Base-by-base conservation (phyloP, 2,329 filamentous ascomycete species). In the Clonostachys rhizophaga region DNA sequence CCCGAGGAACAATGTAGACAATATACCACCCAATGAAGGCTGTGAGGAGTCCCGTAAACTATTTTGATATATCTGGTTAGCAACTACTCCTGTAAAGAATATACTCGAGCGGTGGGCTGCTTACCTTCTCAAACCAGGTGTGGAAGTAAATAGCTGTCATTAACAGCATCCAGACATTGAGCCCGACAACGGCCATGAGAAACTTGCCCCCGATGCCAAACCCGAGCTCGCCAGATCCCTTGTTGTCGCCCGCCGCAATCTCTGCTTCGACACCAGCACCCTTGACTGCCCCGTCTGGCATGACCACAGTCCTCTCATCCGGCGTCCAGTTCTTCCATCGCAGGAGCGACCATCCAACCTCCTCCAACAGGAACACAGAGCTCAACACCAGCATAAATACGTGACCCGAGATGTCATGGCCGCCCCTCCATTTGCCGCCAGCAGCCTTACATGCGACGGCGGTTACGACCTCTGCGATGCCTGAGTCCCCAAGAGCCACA, bases 91-190 rank as follows among this genome's bases (percentile, higher is more conserved):
- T 10, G 14, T 10, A 44, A 44, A 33, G 8, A 30, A 30, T 30
- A 10, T 2, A 30, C 10, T 30, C 24, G 6, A 18, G 4, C 5
- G n/a, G 8, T 40, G 17, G 40, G 5, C 16, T n/a, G 63, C 76
- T 59, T 58, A 88, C 86, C 86, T 97, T 99, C 72, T 99, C 94
- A 58, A 95, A 85, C 91, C 92, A 97, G 1, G 94, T 99, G 67
- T 99, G 94, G 61, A 99, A 99, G 75, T 92, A 99, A 37, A 95
- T 91, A 4, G 91, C 91, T 39, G 94, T 99, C 94, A 99, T 99
- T 51, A 97, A 75, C 63, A 99, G 68, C 94, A 99, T 99, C 89
- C 94, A 97, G 72, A 85, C 80, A 60, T 86, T 89, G 60, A 96
- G 58, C 1, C 68, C 83, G 16, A 87, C 78, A 24, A 96, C 81